Conservation (phyloP, 225 moss, liverwort and hornwort genomes). For the Pseudoscleropodium purum region DNA sequence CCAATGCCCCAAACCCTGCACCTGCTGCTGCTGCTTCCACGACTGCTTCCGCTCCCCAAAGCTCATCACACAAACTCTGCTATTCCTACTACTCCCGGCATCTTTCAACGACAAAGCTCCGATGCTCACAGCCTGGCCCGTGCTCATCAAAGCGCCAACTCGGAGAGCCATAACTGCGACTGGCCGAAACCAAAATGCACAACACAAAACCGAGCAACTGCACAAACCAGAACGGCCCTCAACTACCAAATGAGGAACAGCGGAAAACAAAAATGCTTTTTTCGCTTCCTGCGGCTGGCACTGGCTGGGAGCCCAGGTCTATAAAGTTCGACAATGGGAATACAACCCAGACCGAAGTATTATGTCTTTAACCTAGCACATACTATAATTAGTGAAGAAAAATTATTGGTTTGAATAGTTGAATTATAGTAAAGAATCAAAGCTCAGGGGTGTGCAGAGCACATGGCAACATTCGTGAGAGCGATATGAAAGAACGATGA, state of each 20-base stretch:
- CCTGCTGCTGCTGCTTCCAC: conserved; percentile 7
- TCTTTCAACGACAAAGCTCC: background rate
- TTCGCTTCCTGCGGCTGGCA: background rate
- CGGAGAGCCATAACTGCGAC: conserved; percentile 44
- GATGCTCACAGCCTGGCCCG: conserved; percentile 11
- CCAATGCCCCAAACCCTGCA: conserved; percentile 15
- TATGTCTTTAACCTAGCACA: background rate
- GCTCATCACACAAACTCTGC: conserved; percentile 21
- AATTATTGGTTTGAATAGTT: background rate
- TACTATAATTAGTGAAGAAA: background rate
- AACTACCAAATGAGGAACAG: background rate
- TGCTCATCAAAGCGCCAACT: conserved; percentile 14
- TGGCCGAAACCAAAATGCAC: background rate
- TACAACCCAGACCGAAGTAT: background rate
- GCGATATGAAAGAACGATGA: background rate
- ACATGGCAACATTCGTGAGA: background rate
- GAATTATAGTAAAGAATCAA: background rate
- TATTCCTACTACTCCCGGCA: background rate
- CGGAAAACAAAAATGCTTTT: background rate
- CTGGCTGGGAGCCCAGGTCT: background rate
- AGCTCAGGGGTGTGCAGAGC: background rate
- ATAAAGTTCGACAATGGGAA: background rate
- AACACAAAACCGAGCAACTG: background rate
- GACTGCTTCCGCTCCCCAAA: background rate
- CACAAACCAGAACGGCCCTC: background rate